Base-by-base conservation (phyloP, 129 eudicot species). In the Artemisia argyi region DNA sequence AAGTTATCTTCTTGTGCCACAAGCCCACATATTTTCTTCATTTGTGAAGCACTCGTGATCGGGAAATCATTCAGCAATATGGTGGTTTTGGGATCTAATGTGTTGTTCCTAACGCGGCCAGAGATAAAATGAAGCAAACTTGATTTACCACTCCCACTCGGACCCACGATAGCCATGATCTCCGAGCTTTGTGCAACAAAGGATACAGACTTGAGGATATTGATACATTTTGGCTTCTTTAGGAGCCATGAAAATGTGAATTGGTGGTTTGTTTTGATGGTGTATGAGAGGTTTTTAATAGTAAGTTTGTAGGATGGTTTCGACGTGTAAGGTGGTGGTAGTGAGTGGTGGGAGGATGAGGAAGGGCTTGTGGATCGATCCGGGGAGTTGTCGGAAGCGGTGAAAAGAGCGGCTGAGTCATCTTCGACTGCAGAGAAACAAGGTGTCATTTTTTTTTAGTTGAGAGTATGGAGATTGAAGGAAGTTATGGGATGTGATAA, bases 121-220 rank as follows among this genome's bases (percentile, higher is more conserved):
- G 99, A 90, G 13, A 95, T 73, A 16, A 90, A 73, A 16, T 86
- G 82, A 17, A 90, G 86, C 15, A 95, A 85, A 39, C 96, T 84
- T n/a, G 99, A 90, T 82, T 95, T 95, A 12, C 99, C 99, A 12
- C 97, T 95, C 26, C 99, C 99, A 71, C 99, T 95, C 32, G 97
- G 99, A 51, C 99, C 99, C 4, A 95, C 97, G n/a, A 95, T 71
- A 12, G 99, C 99, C 52, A 90, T 87, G 78, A 90, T 88, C 62
- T 95, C 86, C 9, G 93, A 86, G 77, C 91, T 86, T 80, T 79
- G 87, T 5, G 97, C 96, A 0, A 72, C 49, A 46, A 95, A 95
- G 30, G 97, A 88, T 66, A 95, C 89, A 0, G 96, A 86, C 71
- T 90, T 86, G 61, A 95, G 91, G 67, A 95, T 85, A 13, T 73